Conservation (phyloP, 1,139 yeast genomes). For the Geotrichum candidum region DNA sequence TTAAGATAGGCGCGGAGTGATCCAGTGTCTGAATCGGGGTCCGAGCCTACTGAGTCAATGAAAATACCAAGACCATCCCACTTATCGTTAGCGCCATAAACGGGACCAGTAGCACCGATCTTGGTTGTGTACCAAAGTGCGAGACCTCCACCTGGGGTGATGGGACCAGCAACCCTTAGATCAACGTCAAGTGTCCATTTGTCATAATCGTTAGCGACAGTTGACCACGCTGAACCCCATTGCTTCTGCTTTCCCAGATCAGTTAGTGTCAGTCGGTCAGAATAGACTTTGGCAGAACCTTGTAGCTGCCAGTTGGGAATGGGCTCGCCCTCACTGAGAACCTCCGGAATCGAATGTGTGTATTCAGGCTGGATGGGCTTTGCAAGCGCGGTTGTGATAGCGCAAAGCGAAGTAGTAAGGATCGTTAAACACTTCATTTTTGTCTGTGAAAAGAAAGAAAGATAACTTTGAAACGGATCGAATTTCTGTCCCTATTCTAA, state of each 20-base stretch:
- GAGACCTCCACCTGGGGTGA: conserved; percentile 35
- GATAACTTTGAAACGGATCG: not conserved
- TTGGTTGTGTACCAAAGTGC: conserved; percentile 36
- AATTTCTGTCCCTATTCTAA: not conserved
- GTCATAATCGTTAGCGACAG: conserved; percentile 25
- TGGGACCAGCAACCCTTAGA: conserved; percentile 32
- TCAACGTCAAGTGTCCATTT: conserved; percentile 36
- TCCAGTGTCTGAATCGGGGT: conserved; percentile 25
- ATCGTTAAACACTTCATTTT: conserved; percentile 1
- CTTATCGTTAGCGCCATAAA: conserved; percentile 35
- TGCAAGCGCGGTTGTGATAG: conserved; percentile 2
- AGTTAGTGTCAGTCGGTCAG: conserved; percentile 25
- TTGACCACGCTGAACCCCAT: conserved; percentile 35
- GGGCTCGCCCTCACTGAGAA: conserved; percentile 10
- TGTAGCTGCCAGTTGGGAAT: conserved; percentile 14
- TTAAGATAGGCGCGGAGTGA: conserved; percentile 38
- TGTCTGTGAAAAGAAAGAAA: not conserved
- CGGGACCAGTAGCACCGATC: conserved; percentile 31
- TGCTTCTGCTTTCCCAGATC: conserved; percentile 25
- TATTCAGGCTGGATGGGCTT: conserved; percentile 12
- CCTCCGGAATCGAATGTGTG: conserved; percentile 15
- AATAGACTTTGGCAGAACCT: conserved; percentile 10
- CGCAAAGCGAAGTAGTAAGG: not conserved
- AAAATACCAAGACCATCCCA: conserved; percentile 40
- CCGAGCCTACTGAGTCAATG: conserved; percentile 29